phyloP scores from a whole-genome alignment of 1,284 basidiomycete species.

The Boletellus deceptivus region DNA sequence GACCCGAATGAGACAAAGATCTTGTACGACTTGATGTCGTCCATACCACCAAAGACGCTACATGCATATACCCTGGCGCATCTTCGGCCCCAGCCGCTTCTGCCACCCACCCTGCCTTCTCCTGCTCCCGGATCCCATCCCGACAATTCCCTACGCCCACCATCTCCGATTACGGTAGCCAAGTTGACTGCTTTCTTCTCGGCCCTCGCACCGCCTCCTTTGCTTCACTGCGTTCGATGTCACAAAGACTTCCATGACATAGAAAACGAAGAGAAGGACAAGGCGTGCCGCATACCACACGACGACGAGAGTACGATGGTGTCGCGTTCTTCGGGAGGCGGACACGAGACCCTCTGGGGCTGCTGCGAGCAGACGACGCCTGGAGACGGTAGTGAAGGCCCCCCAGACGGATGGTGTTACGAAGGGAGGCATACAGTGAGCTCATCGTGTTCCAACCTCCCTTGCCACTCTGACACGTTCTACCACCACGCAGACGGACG shows the following conservation, averaged over 20 bases:
- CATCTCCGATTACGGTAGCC: constrained; percentile 35
- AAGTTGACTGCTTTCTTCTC: constrained; percentile 56
- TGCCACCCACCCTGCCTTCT: constrained; percentile 8
- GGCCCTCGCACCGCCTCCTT: constrained; percentile 58
- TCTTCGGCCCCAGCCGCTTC: constrained; percentile 34
- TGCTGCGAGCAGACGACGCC: constrained; percentile 70
- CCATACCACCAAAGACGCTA: constrained; percentile 64
- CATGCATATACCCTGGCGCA: constrained; percentile 59
- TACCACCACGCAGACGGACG: constrained; percentile 49
- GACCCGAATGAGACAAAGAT: constrained; percentile 28
- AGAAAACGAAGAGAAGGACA: constrained; percentile 49
- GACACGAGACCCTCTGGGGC: constrained; percentile 58
- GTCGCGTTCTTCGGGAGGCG: constrained; percentile 39
- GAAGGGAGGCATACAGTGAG: constrained; percentile 74
- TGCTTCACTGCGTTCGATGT: constrained; percentile 69
- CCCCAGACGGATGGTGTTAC: constrained; percentile 81
- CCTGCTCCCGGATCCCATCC: background rate
- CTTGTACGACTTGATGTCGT: constrained; percentile 50
- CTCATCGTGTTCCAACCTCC: constrained; percentile 15
- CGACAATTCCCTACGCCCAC: constrained; percentile 21
- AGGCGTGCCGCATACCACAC: constrained; percentile 51
- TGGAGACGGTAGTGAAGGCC: constrained; percentile 74
- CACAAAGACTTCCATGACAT: constrained; percentile 60
- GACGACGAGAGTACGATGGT: constrained; percentile 56
- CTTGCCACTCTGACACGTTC: too few relatives aligned